A percentile compares a stretch with the other conserved stretches of the same genome.
These are phyloP conservation scores for Eucalyptus tenuipes DNA, from an alignment of 345 rosid species.

Conservation along the genomic window DNA sequence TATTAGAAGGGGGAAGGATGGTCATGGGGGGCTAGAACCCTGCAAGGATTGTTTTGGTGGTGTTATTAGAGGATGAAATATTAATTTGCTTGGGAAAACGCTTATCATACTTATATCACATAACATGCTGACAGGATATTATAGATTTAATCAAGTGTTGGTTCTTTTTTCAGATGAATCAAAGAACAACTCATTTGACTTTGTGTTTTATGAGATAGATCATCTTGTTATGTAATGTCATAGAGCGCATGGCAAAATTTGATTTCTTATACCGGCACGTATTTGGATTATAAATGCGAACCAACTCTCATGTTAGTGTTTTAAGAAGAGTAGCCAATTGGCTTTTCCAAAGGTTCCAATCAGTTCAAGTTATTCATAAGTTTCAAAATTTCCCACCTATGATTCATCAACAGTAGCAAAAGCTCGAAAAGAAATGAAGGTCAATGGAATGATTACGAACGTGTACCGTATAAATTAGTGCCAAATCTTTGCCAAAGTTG, in stretches of 20 bases:
- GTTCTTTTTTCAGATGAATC: background rate
- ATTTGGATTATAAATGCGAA: background rate
- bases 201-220: background rate
- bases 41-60: background rate
- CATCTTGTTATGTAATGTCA: background rate
- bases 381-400: background rate
- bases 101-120: background rate
- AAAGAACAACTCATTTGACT: background rate
- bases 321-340: no score
- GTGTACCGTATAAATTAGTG: rapidly evolving
- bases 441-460: background rate
- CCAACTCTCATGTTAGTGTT: no score
- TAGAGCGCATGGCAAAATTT: background rate
- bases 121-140: background rate
- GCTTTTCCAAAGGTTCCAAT: no score
- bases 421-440: background rate
- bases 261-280: background rate
- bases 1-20: background rate
- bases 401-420: background rate
- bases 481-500: background rate
- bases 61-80: background rate
- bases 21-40: background rate
- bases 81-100: background rate
- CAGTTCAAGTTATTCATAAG: background rate
- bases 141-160: background rate